Conservation (phyloP, 164 flowering plant species). For the Litsea cubeba region DNA sequence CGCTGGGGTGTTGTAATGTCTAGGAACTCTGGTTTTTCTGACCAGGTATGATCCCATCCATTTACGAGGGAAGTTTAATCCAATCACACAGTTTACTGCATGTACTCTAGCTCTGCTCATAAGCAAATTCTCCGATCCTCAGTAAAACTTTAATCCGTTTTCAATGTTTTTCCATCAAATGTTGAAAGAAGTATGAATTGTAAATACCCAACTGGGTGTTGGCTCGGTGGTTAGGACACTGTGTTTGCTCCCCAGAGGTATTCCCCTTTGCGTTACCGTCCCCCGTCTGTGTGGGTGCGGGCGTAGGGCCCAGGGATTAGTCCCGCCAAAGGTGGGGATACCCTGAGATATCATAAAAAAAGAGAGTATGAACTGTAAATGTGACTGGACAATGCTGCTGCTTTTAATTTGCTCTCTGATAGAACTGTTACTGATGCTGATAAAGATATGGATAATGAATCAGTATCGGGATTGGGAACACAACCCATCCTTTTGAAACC, state of each 20-base stretch:
- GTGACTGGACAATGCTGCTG: background rate
- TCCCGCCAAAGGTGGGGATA: too few relatives aligned
- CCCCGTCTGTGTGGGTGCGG: too few relatives aligned
- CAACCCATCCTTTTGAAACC: too few relatives aligned
- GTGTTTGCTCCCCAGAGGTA: too few relatives aligned
- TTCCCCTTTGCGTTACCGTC: too few relatives aligned
- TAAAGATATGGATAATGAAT: background rate
- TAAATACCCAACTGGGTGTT: too few relatives aligned
- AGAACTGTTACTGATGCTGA: background rate
- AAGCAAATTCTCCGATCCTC: background rate
- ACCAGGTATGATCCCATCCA: conserved; percentile 44
- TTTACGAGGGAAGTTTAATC: background rate
- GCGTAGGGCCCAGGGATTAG: too few relatives aligned
- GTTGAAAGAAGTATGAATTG: background rate
- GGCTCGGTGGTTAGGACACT: too few relatives aligned
- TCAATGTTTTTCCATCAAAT: background rate
- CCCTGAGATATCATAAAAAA: too few relatives aligned
- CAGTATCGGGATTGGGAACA: too few relatives aligned
- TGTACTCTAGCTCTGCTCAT: background rate
- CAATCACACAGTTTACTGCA: background rate
- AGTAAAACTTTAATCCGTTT: background rate
- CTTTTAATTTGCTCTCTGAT: background rate
- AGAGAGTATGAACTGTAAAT: background rate
- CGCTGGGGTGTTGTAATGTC: conserved; percentile 97
- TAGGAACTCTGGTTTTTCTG: conserved; percentile 67